Percentiles rank a stretch among this genome's conserved stretches.
These are phyloP conservation scores for Serendipita sp. DNA, from an alignment of 768 basidiomycete genomes.

Conservation along the genomic window DNA sequence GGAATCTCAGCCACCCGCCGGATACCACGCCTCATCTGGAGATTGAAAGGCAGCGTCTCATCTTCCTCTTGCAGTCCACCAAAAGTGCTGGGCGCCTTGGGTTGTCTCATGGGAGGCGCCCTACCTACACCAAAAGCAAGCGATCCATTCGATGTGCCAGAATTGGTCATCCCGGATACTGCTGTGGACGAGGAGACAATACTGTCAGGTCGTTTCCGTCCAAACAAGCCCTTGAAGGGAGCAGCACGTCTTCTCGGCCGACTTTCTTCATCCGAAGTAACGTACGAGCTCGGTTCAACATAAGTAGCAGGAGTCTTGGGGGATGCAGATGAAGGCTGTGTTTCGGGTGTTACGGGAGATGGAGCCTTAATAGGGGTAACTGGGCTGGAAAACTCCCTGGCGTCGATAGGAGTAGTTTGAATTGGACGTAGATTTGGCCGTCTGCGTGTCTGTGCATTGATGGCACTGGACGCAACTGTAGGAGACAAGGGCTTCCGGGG, in stretches of 20 bases:
- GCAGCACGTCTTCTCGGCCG: background rate
- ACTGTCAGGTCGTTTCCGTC: conserved; percentile 3
- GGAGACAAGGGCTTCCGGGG: background rate
- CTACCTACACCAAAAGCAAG: background rate
- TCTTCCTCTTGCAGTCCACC: background rate
- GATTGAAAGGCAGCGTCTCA: background rate
- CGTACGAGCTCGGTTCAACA: background rate
- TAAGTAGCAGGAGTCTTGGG: conserved; percentile 1
- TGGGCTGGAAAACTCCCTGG: background rate
- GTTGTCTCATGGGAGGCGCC: background rate
- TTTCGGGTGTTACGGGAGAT: conserved; percentile 6
- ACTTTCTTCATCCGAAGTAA: background rate
- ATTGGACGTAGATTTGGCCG: background rate
- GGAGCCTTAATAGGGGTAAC: background rate
- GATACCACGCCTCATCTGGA: background rate
- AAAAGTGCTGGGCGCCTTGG: background rate
- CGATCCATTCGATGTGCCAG: background rate
- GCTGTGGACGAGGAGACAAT: background rate
- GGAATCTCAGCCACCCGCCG: background rate
- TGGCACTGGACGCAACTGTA: background rate
- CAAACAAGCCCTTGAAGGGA: background rate
- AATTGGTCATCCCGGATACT: background rate
- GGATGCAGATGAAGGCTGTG: background rate
- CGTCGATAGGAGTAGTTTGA: background rate
- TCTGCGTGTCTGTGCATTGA: background rate